A percentile compares a stretch with the other conserved stretches of the same genome.
These are phyloP conservation scores for Nadsonia commutata DNA, from an alignment of 1,139 yeast species.

Conservation along the genomic window DNA sequence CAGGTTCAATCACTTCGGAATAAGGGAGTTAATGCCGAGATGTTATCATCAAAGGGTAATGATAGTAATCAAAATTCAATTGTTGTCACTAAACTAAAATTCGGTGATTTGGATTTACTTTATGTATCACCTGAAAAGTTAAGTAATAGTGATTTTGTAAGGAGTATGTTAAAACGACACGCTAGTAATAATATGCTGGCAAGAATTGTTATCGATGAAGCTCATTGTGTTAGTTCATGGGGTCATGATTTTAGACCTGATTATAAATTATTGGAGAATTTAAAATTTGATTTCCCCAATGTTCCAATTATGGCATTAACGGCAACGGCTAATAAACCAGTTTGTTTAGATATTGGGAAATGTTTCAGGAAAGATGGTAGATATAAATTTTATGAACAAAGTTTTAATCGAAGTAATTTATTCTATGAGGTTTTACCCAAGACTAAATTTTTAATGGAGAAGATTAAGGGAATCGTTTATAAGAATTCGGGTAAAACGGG, in stretches of 20 bases:
- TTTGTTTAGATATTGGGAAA: slow-evolving; percentile 57
- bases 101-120: slow-evolving; percentile 55
- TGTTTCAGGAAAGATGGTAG: slow-evolving; percentile 19
- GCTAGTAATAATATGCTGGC: slow-evolving; percentile 48
- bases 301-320: slow-evolving; percentile 93
- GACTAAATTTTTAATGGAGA: slow-evolving; percentile 31
- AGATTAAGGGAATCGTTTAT: slow-evolving; percentile 49
- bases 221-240: slow-evolving; percentile 98
- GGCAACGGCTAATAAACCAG: slow-evolving; percentile 93
- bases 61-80: slow-evolving; percentile 38
- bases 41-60: slow-evolving; percentile 59
- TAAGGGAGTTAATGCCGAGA: slow-evolving; percentile 63
- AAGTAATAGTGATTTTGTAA: slow-evolving; percentile 58
- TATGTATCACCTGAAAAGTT: slow-evolving; percentile 95
- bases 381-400: slow-evolving; percentile 39
- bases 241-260: slow-evolving; percentile 98
- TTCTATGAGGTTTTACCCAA: slow-evolving; percentile 66
- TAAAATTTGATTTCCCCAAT: slow-evolving; percentile 58
- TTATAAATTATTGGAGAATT: slow-evolving; percentile 64
- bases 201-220: slow-evolving; percentile 89
- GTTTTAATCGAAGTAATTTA: slow-evolving; percentile 81
- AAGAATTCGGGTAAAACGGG: slow-evolving; percentile 44
- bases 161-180: slow-evolving; percentile 44
- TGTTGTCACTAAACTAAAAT: slow-evolving; percentile 46
- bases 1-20: slow-evolving; percentile 71